Percentiles rank a stretch among this genome's conserved stretches.
Conservation (phyloP, 2,329 filamentous ascomycete species). For the Zopfia rhizophila region DNA sequence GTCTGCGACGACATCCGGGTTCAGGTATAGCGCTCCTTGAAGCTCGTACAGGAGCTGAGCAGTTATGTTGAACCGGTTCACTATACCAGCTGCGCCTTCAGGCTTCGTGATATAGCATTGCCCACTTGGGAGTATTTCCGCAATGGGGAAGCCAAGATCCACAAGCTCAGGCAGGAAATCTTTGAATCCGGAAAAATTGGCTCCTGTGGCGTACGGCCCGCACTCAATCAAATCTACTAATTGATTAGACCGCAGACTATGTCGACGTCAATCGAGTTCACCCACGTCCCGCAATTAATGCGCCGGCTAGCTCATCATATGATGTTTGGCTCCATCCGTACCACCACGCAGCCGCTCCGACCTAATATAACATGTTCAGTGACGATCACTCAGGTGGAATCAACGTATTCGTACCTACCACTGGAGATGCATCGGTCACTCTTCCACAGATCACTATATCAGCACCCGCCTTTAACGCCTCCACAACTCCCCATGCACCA, state of each 20-base stretch:
- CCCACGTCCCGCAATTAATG: constrained; percentile 60
- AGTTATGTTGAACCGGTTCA: constrained; percentile 15
- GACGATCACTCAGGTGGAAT: too few relatives aligned
- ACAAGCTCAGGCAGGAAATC: constrained; percentile 49
- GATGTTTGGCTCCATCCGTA: constrained; percentile 60
- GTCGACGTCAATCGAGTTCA: too few relatives aligned
- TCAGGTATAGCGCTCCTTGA: constrained; percentile 49
- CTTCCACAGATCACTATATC: constrained; percentile 46
- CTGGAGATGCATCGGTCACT: constrained; percentile 42
- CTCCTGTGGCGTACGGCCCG: constrained; percentile 61
- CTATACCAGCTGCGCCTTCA: constrained; percentile 39
- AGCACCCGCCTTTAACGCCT: constrained; percentile 38
- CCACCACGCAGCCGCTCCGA: constrained; percentile 64
- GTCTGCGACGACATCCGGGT: constrained; percentile 26
- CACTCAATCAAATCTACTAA: constrained; percentile 68
- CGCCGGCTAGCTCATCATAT: constrained; percentile 59
- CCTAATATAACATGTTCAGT: too few relatives aligned
- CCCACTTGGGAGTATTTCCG: constrained; percentile 55
- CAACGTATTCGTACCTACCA: constrained; percentile 64
- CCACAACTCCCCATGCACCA: constrained; percentile 33
- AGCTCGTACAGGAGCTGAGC: constrained; percentile 54
- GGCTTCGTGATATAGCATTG: constrained; percentile 58
- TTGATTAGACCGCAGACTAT: too few relatives aligned
- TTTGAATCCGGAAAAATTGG: constrained; percentile 62
- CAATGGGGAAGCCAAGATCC: constrained; percentile 57